Conservation (phyloP, 140 eudicot genomes). For the Cichorium intybus region DNA sequence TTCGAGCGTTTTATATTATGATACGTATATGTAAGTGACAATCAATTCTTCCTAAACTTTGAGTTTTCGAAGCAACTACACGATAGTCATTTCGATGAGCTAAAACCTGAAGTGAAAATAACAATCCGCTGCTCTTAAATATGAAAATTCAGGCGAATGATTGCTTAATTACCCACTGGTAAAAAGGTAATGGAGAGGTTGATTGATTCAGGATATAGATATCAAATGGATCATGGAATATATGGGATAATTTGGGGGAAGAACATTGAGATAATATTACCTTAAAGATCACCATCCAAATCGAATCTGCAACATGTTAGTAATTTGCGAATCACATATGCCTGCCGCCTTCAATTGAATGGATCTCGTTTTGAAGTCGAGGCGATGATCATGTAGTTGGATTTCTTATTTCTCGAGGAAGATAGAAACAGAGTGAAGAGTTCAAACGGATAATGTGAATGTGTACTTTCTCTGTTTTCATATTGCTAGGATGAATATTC, state of each 20-base stretch:
- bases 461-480: not conserved
- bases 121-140: too few relatives aligned
- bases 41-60: not conserved
- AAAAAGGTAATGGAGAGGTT: too few relatives aligned
- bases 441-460: conserved; percentile 7
- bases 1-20: not conserved
- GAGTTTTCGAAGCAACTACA: too few relatives aligned
- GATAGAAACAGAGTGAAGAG: not conserved
- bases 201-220: not conserved
- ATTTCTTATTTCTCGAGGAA: not conserved
- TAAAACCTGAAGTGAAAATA: too few relatives aligned
- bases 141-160: too few relatives aligned
- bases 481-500: conserved; percentile 9
- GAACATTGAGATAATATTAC: not conserved
- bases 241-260: not conserved
- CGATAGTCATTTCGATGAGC: too few relatives aligned
- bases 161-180: too few relatives aligned
- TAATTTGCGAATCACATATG: not conserved
- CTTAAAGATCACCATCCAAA: conserved; percentile 11
- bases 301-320: not conserved
- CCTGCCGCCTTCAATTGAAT: not conserved
- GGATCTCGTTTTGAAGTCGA: not conserved
- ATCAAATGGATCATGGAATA: not conserved
- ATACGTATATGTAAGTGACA: not conserved
- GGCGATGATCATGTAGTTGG: not conserved